Percentiles rank a stretch among this genome's conserved stretches.
phyloP scores from a whole-genome alignment of 2,329 filamentous ascomycete species.

The Colletotrichum liriopes region DNA sequence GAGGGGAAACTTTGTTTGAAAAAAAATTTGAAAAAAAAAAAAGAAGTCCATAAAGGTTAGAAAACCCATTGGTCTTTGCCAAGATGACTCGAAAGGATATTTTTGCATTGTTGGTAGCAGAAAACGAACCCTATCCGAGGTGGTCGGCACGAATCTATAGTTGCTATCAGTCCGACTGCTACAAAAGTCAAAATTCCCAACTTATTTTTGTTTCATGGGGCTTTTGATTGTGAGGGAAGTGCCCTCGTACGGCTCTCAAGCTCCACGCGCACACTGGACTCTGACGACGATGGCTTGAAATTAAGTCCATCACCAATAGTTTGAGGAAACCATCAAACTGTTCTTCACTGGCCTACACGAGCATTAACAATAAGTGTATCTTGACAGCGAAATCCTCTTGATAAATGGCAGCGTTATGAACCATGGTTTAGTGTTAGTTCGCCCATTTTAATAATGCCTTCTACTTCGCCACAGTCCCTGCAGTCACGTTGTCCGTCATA shows the following conservation, averaged over 20 bases:
- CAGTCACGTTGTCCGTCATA: not conserved
- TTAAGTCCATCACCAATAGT: too few relatives aligned
- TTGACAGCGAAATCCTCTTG: too few relatives aligned
- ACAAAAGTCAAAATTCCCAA: not conserved
- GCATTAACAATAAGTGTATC: too few relatives aligned
- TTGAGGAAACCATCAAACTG: too few relatives aligned
- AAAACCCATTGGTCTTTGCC: not conserved
- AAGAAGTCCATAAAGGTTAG: not conserved
- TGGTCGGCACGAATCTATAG: not conserved
- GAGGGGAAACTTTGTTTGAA: not conserved
- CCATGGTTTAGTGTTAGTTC: too few relatives aligned
- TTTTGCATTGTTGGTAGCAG: not conserved
- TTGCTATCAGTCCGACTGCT: not conserved
- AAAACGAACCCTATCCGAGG: not conserved
- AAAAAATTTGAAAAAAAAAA: too few relatives aligned
- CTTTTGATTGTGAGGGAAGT: not conserved
- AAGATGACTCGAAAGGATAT: not conserved
- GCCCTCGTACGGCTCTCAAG: not conserved
- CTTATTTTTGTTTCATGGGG: too few relatives aligned
- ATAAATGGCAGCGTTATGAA: too few relatives aligned
- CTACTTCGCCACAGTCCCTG: too few relatives aligned
- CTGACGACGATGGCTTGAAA: not conserved
- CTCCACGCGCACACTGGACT: too few relatives aligned
- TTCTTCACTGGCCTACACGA: too few relatives aligned
- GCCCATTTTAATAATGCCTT: too few relatives aligned